A percentile compares a stretch with the other conserved stretches of the same genome.
phyloP scores from a whole-genome alignment of 495 filamentous ascomycete genomes.

The Hypoxylon crocopeplum region DNA sequence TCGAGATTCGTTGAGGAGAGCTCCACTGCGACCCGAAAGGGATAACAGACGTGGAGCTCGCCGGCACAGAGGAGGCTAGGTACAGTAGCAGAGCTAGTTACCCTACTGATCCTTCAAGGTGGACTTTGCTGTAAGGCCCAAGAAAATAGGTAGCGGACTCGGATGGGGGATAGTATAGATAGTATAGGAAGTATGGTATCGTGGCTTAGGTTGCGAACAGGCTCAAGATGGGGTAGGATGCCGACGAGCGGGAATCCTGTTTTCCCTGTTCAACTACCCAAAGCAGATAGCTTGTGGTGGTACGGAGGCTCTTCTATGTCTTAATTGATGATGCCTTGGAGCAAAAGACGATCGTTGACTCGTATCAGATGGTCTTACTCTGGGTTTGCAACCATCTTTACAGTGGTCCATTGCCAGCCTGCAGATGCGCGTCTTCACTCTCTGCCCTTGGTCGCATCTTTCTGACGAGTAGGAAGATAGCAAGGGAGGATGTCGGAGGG shows the following conservation, averaged over 20 bases:
- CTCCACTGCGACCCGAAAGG: constrained; percentile 36
- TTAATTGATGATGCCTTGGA: constrained; percentile 25
- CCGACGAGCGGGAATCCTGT: constrained; percentile 21
- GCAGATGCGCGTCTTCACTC: constrained; percentile 37
- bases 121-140: constrained; percentile 15
- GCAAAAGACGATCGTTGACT: constrained; percentile 22
- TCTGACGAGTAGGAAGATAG: constrained; percentile 39
- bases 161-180: constrained; percentile 3
- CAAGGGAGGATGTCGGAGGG: constrained; percentile 32
- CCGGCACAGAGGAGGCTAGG: constrained; percentile 17
- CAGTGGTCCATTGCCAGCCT: constrained; percentile 30
- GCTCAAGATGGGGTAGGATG: constrained; percentile 16
- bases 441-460: constrained; percentile 30
- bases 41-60: constrained; percentile 24
- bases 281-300: constrained; percentile 32
- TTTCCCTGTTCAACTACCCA: constrained; percentile 18
- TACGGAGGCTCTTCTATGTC: constrained; percentile 42
- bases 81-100: constrained; percentile 18
- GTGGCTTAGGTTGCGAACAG: not conserved
- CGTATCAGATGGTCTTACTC: constrained; percentile 20
- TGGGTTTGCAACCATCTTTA: constrained; percentile 22
- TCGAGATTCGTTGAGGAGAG: constrained; percentile 32
- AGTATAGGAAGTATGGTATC: constrained; percentile 16
- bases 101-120: constrained; percentile 31
- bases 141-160: constrained; percentile 1